Base-by-base conservation (phyloP, 208 protist species). In the Spironucleus salmonicida region DNA sequence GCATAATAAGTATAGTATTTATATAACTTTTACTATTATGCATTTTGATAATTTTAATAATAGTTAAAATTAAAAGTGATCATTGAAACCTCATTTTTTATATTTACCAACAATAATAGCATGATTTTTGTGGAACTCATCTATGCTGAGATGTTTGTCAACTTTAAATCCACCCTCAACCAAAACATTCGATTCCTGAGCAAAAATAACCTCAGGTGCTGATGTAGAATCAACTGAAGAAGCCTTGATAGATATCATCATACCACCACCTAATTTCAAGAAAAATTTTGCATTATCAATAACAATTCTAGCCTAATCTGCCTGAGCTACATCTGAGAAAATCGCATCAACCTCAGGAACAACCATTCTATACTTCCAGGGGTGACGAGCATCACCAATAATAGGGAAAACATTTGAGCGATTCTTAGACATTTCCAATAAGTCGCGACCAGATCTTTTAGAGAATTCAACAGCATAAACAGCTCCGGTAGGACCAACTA, bases 401-500 rank as follows among this genome's bases (percentile, higher is more conserved):
- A 99, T 99, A n/a, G 97, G 97, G 77, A 99, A 94, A 75, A 99
- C 93, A 85, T 99, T 99, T 7, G 92, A 90, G 62, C 97, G 86
- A 76, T 94, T 93, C 86, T 99, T 98, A 61, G 96, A 95, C 84
- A 99, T 92, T 81, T 97, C 94, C 68, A 99, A 90, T 59, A 99
- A 87, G 88, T 99, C 96, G 80, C 97, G 90, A 58, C 96, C 97
- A 26, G 93, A 93, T 76, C 96, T 86, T 80, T 95, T 90, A 7
- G 94, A 97, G 76, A 99, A 99, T 85, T 99, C 96, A 61, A 99
- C 94, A 59, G 94, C 97, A 85, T 99, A 99, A 15, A 99, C 95
- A 79, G 93, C 86, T 62, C 97, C 97, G 69, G 92, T 88, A 39
- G 93, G 92, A 15, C 97, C 97, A 75, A 99, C 93, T 80, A 99